Evolutionary conservation across 805 yeast genomes (phyloP), one percentile per base, ranked within the genome.

Genomic region (Lipomyces yamanashiensis): DNA sequence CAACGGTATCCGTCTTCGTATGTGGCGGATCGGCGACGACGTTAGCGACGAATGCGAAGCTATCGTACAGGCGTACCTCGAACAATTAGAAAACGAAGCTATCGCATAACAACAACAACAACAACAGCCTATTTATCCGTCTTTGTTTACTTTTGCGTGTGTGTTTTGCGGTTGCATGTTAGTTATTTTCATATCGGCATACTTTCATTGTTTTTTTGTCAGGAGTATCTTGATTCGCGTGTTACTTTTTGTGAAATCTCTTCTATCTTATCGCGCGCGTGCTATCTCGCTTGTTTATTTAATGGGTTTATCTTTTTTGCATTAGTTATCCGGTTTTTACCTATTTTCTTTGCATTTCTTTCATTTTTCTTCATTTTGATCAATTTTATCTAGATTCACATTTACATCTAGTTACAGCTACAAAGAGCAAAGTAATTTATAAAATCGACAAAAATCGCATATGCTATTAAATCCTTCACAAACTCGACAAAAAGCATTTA

Each of bases 1-100:
- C 0, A 70, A 71, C 1, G 66, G 73, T 12, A 75, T 81, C 10
- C 72, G 74, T 17, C 73, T 83, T 60, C 74, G 74, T 53, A 74
- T 81, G 67, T 83, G 84, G 84, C 71, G 80, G 62, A 73, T 76
- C 40, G 80, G 80, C 1, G 67, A 69, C 6, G 83, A 80, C 52
- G 73, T 83, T 4, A 74, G 74, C 66, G 74, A 76, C 7, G 79
- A 77, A 12, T 74, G 70, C 56, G 70, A 59, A 33, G 67, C 54
- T 12, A 63, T 66, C 28, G 67, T 67, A 33, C 56, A 57, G 39
- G 61, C 55, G 41, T 65, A 63, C 45, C 19, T 65, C 43, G 60
- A 62, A 28, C 19, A 45, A 17, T 19, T 55, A 41, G 45, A 59
- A 33, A 23, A 51, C n/a, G 55, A 43, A 45, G 56, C 36, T 39